These are phyloP conservation scores for Chrysoporthe cubensis DNA, from an alignment of 2,329 filamentous ascomycete species.

Conservation along the genomic window DNA sequence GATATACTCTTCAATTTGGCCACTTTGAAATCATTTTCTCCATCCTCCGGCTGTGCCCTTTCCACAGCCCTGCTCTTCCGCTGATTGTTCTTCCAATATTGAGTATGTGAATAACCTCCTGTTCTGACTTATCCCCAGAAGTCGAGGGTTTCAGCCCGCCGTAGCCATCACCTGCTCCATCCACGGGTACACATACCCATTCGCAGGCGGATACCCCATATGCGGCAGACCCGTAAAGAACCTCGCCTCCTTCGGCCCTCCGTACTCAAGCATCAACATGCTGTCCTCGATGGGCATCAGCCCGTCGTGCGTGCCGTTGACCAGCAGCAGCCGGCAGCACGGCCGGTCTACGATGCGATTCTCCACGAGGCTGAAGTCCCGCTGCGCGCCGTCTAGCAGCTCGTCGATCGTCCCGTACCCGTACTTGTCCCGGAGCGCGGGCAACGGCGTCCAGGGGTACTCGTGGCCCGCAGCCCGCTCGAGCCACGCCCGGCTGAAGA, in stretches of 20 bases:
- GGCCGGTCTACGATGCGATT: constrained; percentile 60
- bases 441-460: constrained; percentile 62
- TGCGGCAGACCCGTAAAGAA: constrained; percentile 66
- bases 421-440: constrained; percentile 64
- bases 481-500: constrained; percentile 64
- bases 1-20: too few species aligned
- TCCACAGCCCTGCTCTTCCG: too few species aligned
- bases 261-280: constrained; percentile 66
- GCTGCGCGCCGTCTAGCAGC: constrained; percentile 57
- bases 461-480: constrained; percentile 66
- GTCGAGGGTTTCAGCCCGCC: constrained; percentile 9
- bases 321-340: constrained; percentile 61
- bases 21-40: too few species aligned
- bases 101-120: too few species aligned
- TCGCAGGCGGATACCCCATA: constrained; percentile 70
- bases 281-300: constrained; percentile 72
- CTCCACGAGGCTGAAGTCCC: constrained; percentile 66
- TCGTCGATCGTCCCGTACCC: constrained; percentile 61
- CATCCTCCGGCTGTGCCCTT: too few species aligned
- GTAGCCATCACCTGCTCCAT: constrained; percentile 58
- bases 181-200: constrained; percentile 62
- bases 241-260: constrained; percentile 66
- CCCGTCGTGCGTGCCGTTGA: constrained; percentile 62
- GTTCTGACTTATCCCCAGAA: background rate
- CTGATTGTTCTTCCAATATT: too few species aligned